phyloP scores from a whole-genome alignment of 768 basidiomycete species.

The Boletus fagicola region DNA sequence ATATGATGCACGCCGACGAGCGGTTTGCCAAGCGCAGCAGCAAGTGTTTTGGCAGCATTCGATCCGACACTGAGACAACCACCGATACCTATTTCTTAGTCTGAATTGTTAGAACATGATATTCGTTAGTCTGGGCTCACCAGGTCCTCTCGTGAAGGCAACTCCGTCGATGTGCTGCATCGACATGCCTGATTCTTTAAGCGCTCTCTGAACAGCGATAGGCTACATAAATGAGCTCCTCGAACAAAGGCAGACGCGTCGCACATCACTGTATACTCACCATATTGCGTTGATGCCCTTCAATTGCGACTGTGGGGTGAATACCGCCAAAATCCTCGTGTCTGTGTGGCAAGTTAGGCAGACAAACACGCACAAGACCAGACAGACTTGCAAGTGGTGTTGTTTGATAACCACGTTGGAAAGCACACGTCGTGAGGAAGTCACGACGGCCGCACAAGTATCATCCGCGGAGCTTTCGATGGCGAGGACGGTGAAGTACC shows the following conservation, averaged over 20 bases:
- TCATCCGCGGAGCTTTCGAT: slow-evolving; percentile 93
- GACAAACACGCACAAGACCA: background rate
- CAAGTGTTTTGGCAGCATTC: slow-evolving; percentile 83
- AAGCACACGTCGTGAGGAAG: slow-evolving; percentile 63
- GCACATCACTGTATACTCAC: slow-evolving; percentile 32
- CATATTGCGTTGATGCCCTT: slow-evolving; percentile 78
- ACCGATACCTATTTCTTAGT: slow-evolving; percentile 53
- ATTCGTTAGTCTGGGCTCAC: slow-evolving; percentile 33
- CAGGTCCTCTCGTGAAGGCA: slow-evolving; percentile 89
- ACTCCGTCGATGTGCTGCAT: slow-evolving; percentile 75
- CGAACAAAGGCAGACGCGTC: background rate
- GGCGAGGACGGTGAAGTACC: slow-evolving; percentile 58
- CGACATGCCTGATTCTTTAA: slow-evolving; percentile 59
- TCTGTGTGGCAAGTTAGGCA: slow-evolving; percentile 2
- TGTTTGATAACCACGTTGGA: slow-evolving; percentile 90
- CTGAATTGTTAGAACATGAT: background rate
- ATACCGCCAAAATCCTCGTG: slow-evolving; percentile 58
- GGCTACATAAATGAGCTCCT: slow-evolving; percentile 48
- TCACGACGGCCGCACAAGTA: slow-evolving; percentile 86
- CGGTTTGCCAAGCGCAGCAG: slow-evolving; percentile 74
- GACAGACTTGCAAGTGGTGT: slow-evolving; percentile 49
- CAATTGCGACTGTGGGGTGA: slow-evolving; percentile 72
- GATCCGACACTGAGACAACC: slow-evolving; percentile 79
- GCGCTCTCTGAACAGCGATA: slow-evolving; percentile 62
- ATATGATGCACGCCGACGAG: slow-evolving; percentile 93